Evolutionary conservation across 1,284 basidiomycete species (phyloP), one percentile per base, ranked within the genome.

Genomic region (Schizophyllum amplum): DNA sequence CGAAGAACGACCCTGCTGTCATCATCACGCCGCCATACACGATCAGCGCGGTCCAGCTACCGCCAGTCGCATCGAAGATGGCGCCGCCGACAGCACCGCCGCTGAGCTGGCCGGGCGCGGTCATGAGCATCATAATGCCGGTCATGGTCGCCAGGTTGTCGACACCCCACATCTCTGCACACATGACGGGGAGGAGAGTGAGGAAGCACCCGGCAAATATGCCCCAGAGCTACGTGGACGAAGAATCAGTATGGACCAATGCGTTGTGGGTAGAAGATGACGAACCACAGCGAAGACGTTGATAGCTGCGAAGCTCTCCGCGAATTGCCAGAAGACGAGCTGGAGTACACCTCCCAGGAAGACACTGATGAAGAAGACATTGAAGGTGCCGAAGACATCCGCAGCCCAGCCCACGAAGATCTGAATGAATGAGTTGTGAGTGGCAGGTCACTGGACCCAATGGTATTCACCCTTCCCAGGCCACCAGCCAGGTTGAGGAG

Each of bases 141-240:
- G 66, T 66, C 25, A 67, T 63, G 4, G 64, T 67, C 27, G 66
- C 62, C 6, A 66, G 58, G 15, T 64, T 64, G 48, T 66, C 55
- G 15, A 63, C 27, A 23, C 66, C 63, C 33, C 65, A 67, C n/a
- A 66, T 55, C 54, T 62, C 57, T 11, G 66, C 66, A 48, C 66
- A 67, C 4, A 67, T 64, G 11, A 67, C 64, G 46, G 66, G 64
- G 22, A 67, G 48, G 13, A 67, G 63, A 42, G 62, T 62, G 54
- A 67, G 56, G 54, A 64, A 67, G 60, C 66, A 66, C 48, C 60
- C 61, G n/a, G 63, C 65, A 33, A 67, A 57, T 17, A 66, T 59
- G n/a, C 66, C 66, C 51, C 65, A 64, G n/a, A 66, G 17, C 33
- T 42, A n/a, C n/a, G n/a, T n/a, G 7, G 17, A 42, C 3, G 33